phyloP scores from a whole-genome alignment of 1,139 yeast genomes.

The Candida sp. region DNA sequence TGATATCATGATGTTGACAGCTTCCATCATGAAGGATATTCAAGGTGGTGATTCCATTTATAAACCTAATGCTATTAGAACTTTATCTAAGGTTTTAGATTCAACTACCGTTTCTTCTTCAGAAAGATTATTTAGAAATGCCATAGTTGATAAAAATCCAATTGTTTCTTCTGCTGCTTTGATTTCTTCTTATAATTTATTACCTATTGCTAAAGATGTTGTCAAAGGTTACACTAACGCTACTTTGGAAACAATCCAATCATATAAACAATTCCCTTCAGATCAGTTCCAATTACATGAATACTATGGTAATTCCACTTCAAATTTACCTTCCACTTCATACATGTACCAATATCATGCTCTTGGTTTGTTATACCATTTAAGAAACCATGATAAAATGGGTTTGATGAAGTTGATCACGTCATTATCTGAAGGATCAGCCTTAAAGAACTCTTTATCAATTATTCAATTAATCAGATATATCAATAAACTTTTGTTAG shows the following conservation, averaged over 20 bases:
- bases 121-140: conserved; percentile 89
- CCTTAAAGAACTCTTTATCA: conserved; percentile 73
- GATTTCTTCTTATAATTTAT: conserved; percentile 82
- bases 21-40: conserved; percentile 96
- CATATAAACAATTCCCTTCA: conserved; percentile 65
- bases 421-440: conserved; percentile 61
- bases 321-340: conserved; percentile 61
- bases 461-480: conserved; percentile 83
- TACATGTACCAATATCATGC: conserved; percentile 96
- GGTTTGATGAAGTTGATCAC: conserved; percentile 89
- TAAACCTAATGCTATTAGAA: conserved; percentile 94
- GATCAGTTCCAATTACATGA: conserved; percentile 54
- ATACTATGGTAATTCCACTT: conserved; percentile 47
- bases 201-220: conserved; percentile 87
- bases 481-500: conserved; percentile 64
- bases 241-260: conserved; percentile 79
- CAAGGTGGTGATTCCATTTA: conserved; percentile 84
- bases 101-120: conserved; percentile 92
- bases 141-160: conserved; percentile 90
- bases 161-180: conserved; percentile 90
- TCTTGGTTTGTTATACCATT: conserved; percentile 80
- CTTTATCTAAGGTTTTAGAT: conserved; percentile 86
- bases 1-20: conserved; percentile 95
- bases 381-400: conserved; percentile 91
- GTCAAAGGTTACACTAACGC: conserved; percentile 94